Evolutionary conservation across 306 rosid species (phyloP).

Genomic region (Citrullus amarus): DNA sequence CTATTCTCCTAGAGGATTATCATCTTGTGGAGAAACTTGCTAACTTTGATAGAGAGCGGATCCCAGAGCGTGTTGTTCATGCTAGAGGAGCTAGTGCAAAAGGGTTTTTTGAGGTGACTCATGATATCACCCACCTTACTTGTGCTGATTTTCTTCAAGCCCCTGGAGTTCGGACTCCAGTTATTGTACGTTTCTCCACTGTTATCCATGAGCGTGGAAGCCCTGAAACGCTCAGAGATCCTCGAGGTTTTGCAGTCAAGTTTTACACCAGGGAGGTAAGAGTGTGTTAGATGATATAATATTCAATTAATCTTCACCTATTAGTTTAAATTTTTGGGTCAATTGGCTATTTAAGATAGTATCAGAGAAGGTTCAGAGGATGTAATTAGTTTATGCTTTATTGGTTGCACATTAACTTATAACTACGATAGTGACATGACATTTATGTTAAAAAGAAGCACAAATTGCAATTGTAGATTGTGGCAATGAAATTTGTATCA

Average conservation of each 20-base stretch:
- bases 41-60: constrained; percentile 73
- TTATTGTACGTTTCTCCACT: constrained; percentile 87
- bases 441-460: no score
- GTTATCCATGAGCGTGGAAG: constrained; percentile 97
- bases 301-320: no score
- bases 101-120: constrained; percentile 98
- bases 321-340: no score
- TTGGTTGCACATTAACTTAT: no score
- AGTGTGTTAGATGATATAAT: not conserved
- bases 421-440: no score
- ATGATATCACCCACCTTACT: constrained; percentile 65
- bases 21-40: constrained; percentile 91
- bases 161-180: constrained; percentile 94
- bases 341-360: no score
- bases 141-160: constrained; percentile 94
- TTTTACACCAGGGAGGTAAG: constrained; percentile 84
- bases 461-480: no score
- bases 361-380: no score
- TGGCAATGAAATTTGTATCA: no score
- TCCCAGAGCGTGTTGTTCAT: constrained; percentile 94
- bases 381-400: no score
- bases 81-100: constrained; percentile 99
- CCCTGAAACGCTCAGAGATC: constrained; percentile 87
- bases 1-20: constrained; percentile 88
- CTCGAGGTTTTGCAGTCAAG: constrained; percentile 82